Percentiles rank a stretch among this genome's conserved stretches.
Conservation (phyloP, 2,329 filamentous ascomycete species). For the Fusarium floridanum region DNA sequence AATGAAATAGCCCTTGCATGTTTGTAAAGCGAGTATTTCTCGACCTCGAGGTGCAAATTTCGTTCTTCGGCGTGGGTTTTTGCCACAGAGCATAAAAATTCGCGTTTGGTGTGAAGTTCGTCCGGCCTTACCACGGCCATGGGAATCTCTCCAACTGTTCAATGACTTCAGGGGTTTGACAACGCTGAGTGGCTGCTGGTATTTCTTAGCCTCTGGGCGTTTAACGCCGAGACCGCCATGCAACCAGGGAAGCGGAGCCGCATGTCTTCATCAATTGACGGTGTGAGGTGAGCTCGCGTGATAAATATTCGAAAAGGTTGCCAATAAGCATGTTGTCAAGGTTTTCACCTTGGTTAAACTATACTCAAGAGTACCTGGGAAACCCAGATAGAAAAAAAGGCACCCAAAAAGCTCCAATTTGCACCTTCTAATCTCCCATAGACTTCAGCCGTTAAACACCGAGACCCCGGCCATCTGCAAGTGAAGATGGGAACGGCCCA, state of each 20-base stretch:
- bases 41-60: background rate
- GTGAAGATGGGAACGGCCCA: constrained; percentile 4
- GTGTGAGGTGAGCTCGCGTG: background rate
- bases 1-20: background rate
- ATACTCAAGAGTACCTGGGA: background rate
- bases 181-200: constrained; percentile 32
- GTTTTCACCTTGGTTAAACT: background rate
- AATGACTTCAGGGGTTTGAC: constrained; percentile 26
- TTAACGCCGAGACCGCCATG: constrained; percentile 16
- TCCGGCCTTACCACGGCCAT: constrained; percentile 35
- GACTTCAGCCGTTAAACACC: background rate
- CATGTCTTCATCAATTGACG: background rate
- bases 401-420: background rate
- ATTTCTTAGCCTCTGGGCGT: constrained; percentile 28
- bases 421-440: background rate
- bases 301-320: background rate
- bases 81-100: background rate
- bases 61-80: background rate
- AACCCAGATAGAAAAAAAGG: background rate
- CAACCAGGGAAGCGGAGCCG: constrained; percentile 16
- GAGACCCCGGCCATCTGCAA: background rate
- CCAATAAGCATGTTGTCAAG: background rate
- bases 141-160: constrained; percentile 24
- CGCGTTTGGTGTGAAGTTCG: constrained; percentile 21
- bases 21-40: background rate